Evolutionary conservation across 345 rosid genomes (phyloP).

Genomic region (Hibiscus mutabilis): DNA sequence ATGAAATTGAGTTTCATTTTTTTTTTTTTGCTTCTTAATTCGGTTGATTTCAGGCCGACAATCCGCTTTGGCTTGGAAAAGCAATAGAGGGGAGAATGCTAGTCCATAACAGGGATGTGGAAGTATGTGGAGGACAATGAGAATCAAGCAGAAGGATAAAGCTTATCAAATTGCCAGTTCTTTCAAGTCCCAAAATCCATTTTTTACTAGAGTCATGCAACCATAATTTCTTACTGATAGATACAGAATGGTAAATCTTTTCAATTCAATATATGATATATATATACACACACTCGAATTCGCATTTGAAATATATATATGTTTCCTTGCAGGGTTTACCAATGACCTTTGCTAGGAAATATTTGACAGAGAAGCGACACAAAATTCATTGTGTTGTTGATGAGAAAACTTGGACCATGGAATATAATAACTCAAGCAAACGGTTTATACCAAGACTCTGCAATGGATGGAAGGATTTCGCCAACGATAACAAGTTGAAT

Average conservation of each 20-base stretch:
- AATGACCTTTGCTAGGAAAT: neutral
- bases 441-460: neutral
- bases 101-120: neutral
- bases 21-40: neutral
- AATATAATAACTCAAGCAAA: neutral
- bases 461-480: neutral
- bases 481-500: neutral
- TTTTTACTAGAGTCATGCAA: neutral
- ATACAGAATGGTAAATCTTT: neutral
- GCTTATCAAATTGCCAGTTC: neutral
- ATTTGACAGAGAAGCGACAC: neutral
- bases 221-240: neutral
- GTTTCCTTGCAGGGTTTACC: neutral
- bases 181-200: slow-evolving; percentile 5
- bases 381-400: neutral
- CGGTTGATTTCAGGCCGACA: neutral
- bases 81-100: neutral
- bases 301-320: too few relatives aligned
- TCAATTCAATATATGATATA: neutral
- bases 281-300: neutral
- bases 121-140: neutral
- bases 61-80: neutral
- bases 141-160: neutral
- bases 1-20: neutral
- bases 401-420: neutral